Percentiles rank a stretch among this genome's conserved stretches.
phyloP scores from a whole-genome alignment of 2,329 filamentous ascomycete genomes.

The Fonsecaea multimorphosa region DNA sequence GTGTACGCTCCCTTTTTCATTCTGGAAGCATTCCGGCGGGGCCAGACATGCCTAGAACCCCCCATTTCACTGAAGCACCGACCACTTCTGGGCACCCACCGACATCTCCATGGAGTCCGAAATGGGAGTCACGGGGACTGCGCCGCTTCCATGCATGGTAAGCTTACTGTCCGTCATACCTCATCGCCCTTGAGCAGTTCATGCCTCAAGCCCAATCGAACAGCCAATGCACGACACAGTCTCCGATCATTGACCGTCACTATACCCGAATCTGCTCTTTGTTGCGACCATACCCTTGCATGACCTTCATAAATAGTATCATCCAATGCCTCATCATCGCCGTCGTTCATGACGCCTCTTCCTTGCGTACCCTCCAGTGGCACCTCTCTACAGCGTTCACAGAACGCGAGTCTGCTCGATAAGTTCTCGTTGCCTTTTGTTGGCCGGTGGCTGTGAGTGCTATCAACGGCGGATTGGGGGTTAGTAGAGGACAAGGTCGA shows the following conservation, averaged over 20 bases:
- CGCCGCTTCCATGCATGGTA: slow-evolving; percentile 3
- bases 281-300: slow-evolving; percentile 3
- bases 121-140: slow-evolving; percentile 1
- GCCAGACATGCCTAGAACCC: slow-evolving; percentile 5
- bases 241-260: slow-evolving; percentile 4
- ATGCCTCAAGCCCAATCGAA: neutral
- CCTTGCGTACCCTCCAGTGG: neutral
- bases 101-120: neutral
- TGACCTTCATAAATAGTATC: slow-evolving; percentile 18
- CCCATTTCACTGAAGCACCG: neutral
- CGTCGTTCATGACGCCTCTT: neutral
- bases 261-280: slow-evolving; percentile 1
- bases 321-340: neutral
- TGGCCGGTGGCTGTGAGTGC: slow-evolving; percentile 1
- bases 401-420: neutral
- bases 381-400: neutral
- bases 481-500: neutral
- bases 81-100: neutral
- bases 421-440: neutral
- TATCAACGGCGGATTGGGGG: neutral
- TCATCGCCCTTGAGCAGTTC: neutral
- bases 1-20: neutral
- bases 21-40: slow-evolving; percentile 15
- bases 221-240: neutral
- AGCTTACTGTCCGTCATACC: neutral